Evolutionary conservation across 1,284 basidiomycete genomes (phyloP).

Genomic region (Phylloporus gajari): DNA sequence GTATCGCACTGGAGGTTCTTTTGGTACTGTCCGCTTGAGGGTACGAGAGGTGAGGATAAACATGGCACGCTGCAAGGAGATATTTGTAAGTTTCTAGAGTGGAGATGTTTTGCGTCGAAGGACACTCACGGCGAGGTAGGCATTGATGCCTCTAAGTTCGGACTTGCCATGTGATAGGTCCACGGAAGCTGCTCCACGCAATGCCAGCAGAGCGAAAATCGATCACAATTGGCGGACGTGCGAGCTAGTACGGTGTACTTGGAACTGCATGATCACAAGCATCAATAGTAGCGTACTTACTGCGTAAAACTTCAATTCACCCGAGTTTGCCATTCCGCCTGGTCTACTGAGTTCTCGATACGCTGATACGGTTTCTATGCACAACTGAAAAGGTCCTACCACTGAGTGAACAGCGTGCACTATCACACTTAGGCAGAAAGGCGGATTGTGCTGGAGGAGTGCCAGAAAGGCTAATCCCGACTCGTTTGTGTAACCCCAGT

Average conservation of each 20-base stretch:
- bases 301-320: too few relatives aligned
- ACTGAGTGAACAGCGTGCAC: too few relatives aligned
- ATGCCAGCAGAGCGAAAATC: neutral
- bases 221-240: neutral
- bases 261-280: neutral
- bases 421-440: too few relatives aligned
- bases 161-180: neutral
- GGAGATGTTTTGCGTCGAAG: neutral
- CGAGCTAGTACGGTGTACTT: neutral
- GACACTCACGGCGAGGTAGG: neutral
- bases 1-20: neutral
- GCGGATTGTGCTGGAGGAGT: too few relatives aligned
- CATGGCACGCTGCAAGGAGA: neutral
- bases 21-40: neutral
- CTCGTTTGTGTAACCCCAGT: too few relatives aligned
- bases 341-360: too few relatives aligned
- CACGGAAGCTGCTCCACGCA: neutral
- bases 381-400: too few relatives aligned
- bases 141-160: neutral
- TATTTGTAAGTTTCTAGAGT: neutral
- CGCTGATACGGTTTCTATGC: too few relatives aligned
- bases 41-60: neutral
- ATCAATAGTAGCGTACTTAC: too few relatives aligned
- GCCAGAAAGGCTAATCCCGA: too few relatives aligned
- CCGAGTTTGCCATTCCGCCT: too few relatives aligned